These are phyloP conservation scores for Cyathus striatus DNA, from an alignment of 768 basidiomycete genomes.

Conservation along the genomic window DNA sequence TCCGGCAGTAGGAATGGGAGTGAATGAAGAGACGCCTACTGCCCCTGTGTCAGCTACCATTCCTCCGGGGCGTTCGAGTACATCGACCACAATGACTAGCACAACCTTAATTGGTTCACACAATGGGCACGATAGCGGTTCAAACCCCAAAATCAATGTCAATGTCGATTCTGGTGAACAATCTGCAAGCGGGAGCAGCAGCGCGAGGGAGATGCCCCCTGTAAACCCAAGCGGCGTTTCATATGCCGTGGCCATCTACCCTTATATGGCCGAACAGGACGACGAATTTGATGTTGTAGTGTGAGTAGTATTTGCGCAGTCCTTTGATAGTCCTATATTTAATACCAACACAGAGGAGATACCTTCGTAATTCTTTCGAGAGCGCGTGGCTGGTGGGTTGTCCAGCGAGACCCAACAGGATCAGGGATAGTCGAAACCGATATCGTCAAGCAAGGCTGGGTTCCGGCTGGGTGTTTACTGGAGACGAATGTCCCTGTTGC, in stretches of 20 bases:
- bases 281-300: slow-evolving; percentile 98
- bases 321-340: slow-evolving; percentile 4
- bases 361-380: slow-evolving; percentile 91
- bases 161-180: slow-evolving; percentile 11
- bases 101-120: slow-evolving; percentile 23
- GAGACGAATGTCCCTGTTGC: slow-evolving; percentile 92
- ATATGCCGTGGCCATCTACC: slow-evolving; percentile 97
- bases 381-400: slow-evolving; percentile 99
- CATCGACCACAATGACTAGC: slow-evolving; percentile 16
- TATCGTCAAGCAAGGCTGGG: slow-evolving; percentile 87
- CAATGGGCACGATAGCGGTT: slow-evolving; percentile 17
- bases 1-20: slow-evolving; percentile 38
- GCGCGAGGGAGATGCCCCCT: slow-evolving; percentile 21
- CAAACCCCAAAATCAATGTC: slow-evolving; percentile 12
- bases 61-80: slow-evolving; percentile 18
- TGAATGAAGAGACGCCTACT: slow-evolving; percentile 33
- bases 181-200: slow-evolving; percentile 12
- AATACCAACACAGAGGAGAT: slow-evolving; percentile 57
- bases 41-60: slow-evolving; percentile 32
- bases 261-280: slow-evolving; percentile 97
- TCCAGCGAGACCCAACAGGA: slow-evolving; percentile 89
- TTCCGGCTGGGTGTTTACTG: slow-evolving; percentile 93
- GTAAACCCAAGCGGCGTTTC: slow-evolving; percentile 57
- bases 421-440: slow-evolving; percentile 75
- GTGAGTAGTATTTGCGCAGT: slow-evolving; percentile 39